phyloP scores from a whole-genome alignment of 305 asterid species.

The Fraxinus nigra region DNA sequence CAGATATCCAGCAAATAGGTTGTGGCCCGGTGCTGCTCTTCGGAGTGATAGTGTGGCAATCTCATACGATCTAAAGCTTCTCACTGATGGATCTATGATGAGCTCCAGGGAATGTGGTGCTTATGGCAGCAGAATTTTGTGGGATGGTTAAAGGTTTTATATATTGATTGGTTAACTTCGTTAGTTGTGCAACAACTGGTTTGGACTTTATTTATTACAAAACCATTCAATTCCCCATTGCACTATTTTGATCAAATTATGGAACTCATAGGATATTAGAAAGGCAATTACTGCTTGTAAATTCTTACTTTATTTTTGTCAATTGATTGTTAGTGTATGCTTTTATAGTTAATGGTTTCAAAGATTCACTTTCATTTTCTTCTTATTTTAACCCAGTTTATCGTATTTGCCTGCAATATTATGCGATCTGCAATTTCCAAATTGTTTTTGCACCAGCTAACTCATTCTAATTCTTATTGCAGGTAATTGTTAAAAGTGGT shows the following conservation, averaged over 20 bases:
- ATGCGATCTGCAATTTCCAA: not conserved
- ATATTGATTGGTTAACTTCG: not conserved
- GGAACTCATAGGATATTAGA: not conserved
- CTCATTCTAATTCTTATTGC: conserved; percentile 24
- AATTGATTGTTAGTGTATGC: not conserved
- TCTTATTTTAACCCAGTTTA: not conserved
- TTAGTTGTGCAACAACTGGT: not conserved
- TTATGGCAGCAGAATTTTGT: not conserved
- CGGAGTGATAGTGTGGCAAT: not conserved
- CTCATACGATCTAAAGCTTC: not conserved
- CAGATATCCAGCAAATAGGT: not conserved
- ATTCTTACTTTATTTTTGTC: not conserved
- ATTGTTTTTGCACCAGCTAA: not conserved
- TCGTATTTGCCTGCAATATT: not conserved
- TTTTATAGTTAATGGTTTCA: conserved; percentile 1
- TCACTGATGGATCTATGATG: not conserved
- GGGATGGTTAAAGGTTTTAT: not conserved
- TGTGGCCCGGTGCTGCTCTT: not conserved
- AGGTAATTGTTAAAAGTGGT: conserved; percentile 56
- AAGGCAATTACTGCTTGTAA: conserved; percentile 1
- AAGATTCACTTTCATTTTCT: not conserved
- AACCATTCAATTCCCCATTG: not conserved
- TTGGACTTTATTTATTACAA: not conserved
- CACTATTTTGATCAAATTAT: not conserved
- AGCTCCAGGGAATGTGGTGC: not conserved